Evolutionary conservation across 176 grass and related monocot species (phyloP).

Genomic region (Musa schizocarpa): DNA sequence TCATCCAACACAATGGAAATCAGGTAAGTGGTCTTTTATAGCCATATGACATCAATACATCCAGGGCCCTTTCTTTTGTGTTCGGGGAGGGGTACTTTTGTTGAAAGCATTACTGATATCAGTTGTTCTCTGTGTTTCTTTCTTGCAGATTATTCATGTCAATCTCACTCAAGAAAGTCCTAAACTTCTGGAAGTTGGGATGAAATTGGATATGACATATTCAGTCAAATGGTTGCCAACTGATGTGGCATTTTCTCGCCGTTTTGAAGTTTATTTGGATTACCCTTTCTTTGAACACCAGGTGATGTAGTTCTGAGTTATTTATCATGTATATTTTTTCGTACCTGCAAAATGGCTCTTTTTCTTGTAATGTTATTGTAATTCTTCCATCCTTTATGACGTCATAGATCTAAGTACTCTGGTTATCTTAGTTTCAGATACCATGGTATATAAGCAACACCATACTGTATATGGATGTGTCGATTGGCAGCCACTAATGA

Average conservation of each 20-base stretch:
- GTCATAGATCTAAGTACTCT: background rate
- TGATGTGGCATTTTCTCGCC: constrained; percentile 46
- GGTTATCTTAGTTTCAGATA: background rate
- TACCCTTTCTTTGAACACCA: constrained; percentile 77
- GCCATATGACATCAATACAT: background rate
- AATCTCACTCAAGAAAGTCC: constrained; percentile 73
- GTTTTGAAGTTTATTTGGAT: constrained; percentile 75
- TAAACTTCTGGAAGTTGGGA: constrained; percentile 60
- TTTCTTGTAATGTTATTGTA: background rate
- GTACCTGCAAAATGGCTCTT: background rate
- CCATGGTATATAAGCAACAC: background rate
- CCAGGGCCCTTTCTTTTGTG: background rate
- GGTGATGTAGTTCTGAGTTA: constrained; percentile 28
- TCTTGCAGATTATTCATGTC: constrained; percentile 63
- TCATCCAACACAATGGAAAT: constrained; percentile 74
- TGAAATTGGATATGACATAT: constrained; percentile 61
- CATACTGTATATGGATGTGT: background rate
- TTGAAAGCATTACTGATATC: background rate
- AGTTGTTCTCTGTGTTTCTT: constrained; percentile 18
- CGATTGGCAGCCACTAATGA: background rate
- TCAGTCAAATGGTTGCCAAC: constrained; percentile 59
- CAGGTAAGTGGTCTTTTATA: constrained; percentile 39
- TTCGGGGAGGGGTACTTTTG: background rate
- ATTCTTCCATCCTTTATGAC: background rate
- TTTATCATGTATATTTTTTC: background rate